A percentile compares a stretch with the other conserved stretches of the same genome.
Evolutionary conservation across 352 stramenopile species (phyloP).

Genomic region (Blastocystis sp.): DNA sequence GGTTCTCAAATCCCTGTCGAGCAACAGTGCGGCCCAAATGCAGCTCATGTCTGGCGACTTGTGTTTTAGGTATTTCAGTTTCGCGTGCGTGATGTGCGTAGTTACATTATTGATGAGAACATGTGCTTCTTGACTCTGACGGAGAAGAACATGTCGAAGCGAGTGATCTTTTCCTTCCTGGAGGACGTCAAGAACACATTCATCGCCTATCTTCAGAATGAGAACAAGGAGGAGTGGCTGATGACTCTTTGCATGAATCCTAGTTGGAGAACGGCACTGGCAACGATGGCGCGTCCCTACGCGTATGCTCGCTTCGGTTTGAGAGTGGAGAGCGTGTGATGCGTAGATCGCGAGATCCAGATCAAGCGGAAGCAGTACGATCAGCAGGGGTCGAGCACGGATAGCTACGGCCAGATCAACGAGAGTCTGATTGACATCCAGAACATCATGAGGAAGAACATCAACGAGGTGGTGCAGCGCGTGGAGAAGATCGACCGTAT

Average conservation of each 20-base stretch:
- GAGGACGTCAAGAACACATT: slow-evolving; percentile 70
- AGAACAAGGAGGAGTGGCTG: slow-evolving; percentile 38
- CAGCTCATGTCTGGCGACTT: slow-evolving; percentile 54
- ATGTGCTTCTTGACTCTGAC: slow-evolving; percentile 69
- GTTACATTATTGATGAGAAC: slow-evolving; percentile 71
- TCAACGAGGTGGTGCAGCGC: slow-evolving; percentile 65
- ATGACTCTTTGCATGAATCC: background rate
- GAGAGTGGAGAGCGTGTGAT: background rate
- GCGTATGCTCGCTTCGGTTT: slow-evolving; percentile 47
- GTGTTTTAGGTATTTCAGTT: slow-evolving; percentile 50
- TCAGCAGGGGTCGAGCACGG: background rate
- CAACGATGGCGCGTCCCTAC: slow-evolving; percentile 61
- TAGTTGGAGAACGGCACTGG: slow-evolving; percentile 66
- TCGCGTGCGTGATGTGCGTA: too few relatives aligned
- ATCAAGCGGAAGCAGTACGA: slow-evolving; percentile 58
- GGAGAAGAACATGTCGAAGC: slow-evolving; percentile 71
- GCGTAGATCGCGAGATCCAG: slow-evolving; percentile 57
- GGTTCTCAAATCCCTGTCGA: slow-evolving; percentile 57
- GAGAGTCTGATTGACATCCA: slow-evolving; percentile 74
- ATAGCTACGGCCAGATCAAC: slow-evolving; percentile 60
- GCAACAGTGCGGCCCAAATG: slow-evolving; percentile 52
- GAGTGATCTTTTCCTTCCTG: slow-evolving; percentile 39
- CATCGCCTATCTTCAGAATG: slow-evolving; percentile 56
- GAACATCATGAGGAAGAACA: slow-evolving; percentile 74
- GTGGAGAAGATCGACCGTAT: slow-evolving; percentile 72